phyloP scores from a whole-genome alignment of 2,329 filamentous ascomycete genomes.

The Alternaria gaisen region DNA sequence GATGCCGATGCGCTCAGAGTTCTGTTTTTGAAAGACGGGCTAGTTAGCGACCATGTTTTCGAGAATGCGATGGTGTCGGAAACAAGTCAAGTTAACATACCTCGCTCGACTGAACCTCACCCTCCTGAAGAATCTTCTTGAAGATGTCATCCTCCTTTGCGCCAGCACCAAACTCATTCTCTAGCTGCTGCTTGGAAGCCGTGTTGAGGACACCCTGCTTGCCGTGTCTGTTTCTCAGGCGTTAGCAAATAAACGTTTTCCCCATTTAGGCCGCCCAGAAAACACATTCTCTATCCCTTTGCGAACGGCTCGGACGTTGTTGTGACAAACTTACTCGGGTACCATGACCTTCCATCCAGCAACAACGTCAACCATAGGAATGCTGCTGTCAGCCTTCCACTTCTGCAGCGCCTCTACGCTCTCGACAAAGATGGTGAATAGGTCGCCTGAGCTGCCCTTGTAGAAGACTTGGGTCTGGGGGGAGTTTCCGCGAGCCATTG shows the following conservation, averaged over 20 bases:
- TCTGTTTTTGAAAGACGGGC: conserved; percentile 32
- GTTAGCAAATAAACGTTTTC: too few species aligned
- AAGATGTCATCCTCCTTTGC: conserved; percentile 81
- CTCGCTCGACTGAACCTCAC: conserved; percentile 56
- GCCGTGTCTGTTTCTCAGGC: conserved; percentile 67
- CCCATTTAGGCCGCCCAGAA: too few species aligned
- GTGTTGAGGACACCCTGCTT: conserved; percentile 79
- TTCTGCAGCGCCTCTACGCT: conserved; percentile 72
- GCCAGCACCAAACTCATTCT: conserved; percentile 84
- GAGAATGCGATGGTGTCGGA: background rate
- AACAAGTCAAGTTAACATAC: conserved; percentile 21
- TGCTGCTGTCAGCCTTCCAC: conserved; percentile 81
- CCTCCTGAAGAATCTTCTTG: conserved; percentile 80
- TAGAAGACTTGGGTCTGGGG: conserved; percentile 80
- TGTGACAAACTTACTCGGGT: conserved; percentile 62
- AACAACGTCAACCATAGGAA: conserved; percentile 85
- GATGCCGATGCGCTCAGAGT: conserved; percentile 53
- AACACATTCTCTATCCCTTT: too few species aligned
- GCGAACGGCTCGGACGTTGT: too few species aligned
- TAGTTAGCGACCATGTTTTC: conserved; percentile 5
- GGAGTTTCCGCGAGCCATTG: conserved; percentile 60
- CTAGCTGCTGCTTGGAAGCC: conserved; percentile 77
- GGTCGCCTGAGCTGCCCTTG: conserved; percentile 73
- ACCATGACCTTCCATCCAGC: conserved; percentile 88
- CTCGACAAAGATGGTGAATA: conserved; percentile 74